phyloP scores from a whole-genome alignment of 1,284 basidiomycete genomes.

The Leccinum insolens region DNA sequence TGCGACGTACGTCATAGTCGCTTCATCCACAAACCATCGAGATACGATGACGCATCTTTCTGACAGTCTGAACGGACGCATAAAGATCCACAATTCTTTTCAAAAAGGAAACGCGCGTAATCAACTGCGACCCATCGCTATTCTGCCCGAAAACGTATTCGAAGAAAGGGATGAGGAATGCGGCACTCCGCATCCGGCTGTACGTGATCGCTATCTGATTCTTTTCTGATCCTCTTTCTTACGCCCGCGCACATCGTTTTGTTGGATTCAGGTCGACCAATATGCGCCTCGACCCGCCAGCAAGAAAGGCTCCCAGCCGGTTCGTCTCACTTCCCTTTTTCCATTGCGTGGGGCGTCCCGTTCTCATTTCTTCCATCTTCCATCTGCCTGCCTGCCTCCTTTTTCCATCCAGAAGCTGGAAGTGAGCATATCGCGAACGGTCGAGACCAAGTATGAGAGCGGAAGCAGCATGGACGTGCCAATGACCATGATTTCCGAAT shows the following conservation, averaged over 20 bases:
- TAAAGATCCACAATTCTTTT: conserved; percentile 5
- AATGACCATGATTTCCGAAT: neutral
- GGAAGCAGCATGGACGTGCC: neutral
- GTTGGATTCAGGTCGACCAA: too few relatives aligned
- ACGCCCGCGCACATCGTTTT: too few relatives aligned
- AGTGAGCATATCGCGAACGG: conserved; percentile 20
- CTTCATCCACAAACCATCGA: neutral
- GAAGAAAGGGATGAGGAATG: neutral
- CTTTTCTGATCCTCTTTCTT: too few relatives aligned
- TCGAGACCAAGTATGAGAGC: conserved; percentile 20
- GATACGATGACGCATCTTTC: neutral
- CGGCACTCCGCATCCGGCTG: neutral
- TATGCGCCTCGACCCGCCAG: too few relatives aligned
- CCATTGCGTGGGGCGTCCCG: too few relatives aligned
- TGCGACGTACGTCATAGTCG: conserved; percentile 22
- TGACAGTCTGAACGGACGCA: conserved; percentile 27
- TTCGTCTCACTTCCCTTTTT: too few relatives aligned
- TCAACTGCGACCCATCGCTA: conserved; percentile 4
- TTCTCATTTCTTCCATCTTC: neutral
- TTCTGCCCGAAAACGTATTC: neutral
- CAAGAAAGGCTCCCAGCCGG: too few relatives aligned
- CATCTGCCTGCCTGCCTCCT: neutral
- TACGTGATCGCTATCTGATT: conserved; percentile 6
- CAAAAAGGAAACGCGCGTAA: neutral
- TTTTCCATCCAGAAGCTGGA: conserved; percentile 10